Base-by-base conservation (phyloP, 257 asterid genomes). In the Jacaranda mimosifolia region DNA sequence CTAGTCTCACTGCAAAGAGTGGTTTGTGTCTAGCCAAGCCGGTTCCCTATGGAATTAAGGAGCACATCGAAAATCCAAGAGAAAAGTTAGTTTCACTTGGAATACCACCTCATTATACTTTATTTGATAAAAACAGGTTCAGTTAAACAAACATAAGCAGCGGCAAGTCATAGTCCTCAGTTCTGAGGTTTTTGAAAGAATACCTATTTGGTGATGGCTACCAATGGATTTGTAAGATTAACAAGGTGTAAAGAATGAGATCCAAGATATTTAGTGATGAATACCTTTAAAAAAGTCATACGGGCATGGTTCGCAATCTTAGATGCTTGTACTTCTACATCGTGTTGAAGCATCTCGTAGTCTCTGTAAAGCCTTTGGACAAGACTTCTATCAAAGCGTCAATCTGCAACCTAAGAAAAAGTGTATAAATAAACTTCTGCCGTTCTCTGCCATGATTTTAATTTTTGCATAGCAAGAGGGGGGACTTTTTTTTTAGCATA, bases 311-410 rank as follows among this genome's bases (percentile, higher is more conserved):
- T 84, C 90, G 97, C 79, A 87, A 76, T 65, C 94, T 84, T 68
- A 90, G 67, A 64, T 95, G 98, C 80, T 95, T 95, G 89, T 91
- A 95, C 77, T 93, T 95, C 83, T 95, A 98, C 62, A 84, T 82
- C 9, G 76, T 85, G 73, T 95, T 95, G 87, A 95, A 95, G 85
- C 85, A 81, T 56, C 89, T 86, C 4, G 97, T 85, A 73, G 83
- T 84, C 83, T 93, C 99, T 9, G 91, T 85, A 63, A 93, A 66
- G 70, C 98, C 98, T 86, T 83, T 87, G 66, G 84, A 86, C 85
- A 93, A 58, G 9, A 95, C 87, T 68, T 89, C 90, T 76, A 80
- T 84, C 87, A 95, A 74, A 8, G 89, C 89, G 84, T 95, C 96
- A 62, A 93, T 93, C 99, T 83, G 87, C 72, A 68, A 74, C 53